Conservation (phyloP, 169 alveolate genomes). For the Plasmodium fragile region DNA sequence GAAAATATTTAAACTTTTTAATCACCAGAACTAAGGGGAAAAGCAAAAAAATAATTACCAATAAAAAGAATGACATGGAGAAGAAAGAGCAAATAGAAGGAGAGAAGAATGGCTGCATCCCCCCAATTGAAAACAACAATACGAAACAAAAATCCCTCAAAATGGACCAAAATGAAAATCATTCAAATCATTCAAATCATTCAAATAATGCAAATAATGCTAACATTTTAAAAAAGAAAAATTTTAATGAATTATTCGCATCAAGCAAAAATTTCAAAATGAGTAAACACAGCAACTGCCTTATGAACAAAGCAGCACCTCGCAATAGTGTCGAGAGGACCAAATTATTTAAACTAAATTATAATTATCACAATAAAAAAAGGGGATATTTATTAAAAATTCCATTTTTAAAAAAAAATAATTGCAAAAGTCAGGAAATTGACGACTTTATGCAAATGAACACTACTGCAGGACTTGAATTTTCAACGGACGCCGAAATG, state of each 20-base stretch:
- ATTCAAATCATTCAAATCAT: neutral
- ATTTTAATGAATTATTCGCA: neutral
- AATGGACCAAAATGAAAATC: neutral
- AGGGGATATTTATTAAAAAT: constrained; percentile 7
- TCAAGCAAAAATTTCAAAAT: neutral
- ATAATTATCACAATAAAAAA: constrained; percentile 21
- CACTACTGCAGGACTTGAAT: neutral
- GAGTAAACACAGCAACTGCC: neutral
- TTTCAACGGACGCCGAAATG: neutral
- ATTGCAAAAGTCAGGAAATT: neutral
- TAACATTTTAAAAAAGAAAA: neutral
- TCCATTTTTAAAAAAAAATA: constrained; percentile 29
- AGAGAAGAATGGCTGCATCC: neutral
- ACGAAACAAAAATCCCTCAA: neutral
- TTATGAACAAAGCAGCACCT: neutral
- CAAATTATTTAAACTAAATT: constrained; percentile 19
- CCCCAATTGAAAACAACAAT: neutral
- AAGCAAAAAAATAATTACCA: constrained; percentile 8
- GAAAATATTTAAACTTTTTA: constrained; percentile 47
- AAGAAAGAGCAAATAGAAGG: neutral
- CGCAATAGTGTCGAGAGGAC: constrained; percentile 22
- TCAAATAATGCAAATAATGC: neutral
- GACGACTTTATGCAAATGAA: neutral
- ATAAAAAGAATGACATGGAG: neutral
- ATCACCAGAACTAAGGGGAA: constrained; percentile 9